Percentiles rank a stretch among this genome's conserved stretches.
phyloP scores from a whole-genome alignment of 139 green algal genomes.

The Edaphochlamys debaryana region DNA sequence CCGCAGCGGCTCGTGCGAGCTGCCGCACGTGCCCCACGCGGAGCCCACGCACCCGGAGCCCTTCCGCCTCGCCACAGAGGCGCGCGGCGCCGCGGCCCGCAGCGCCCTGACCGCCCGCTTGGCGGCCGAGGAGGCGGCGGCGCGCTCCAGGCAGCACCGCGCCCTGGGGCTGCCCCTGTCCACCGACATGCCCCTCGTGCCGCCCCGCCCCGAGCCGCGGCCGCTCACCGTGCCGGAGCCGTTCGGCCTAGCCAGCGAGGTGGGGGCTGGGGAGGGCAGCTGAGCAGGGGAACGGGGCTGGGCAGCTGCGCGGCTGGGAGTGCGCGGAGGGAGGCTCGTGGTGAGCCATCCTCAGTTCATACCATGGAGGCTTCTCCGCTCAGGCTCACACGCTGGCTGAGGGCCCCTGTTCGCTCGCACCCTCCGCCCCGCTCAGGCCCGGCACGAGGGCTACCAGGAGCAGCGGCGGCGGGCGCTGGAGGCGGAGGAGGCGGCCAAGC shows the following conservation, averaged over 20 bases:
- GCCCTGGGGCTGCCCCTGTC: conserved; percentile 50
- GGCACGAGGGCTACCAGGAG: conserved; percentile 44
- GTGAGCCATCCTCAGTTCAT: no score
- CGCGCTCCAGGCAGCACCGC: no score
- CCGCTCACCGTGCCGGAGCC: conserved; percentile 61
- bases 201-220: conserved; percentile 54
- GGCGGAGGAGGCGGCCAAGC: conserved; percentile 53
- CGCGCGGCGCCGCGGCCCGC: conserved; percentile 45
- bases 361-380: no score
- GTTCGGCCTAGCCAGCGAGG: conserved; percentile 63
- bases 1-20: no score
- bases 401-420: no score
- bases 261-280: neutral
- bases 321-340: no score
- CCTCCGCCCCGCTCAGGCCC: neutral
- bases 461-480: conserved; percentile 32
- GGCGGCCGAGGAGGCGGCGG: conserved; percentile 26
- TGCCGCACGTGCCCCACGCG: neutral
- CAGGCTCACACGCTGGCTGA: no score
- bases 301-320: neutral
- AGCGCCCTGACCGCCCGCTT: neutral
- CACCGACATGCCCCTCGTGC: conserved; percentile 51
- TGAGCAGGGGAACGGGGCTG: neutral
- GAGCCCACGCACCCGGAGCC: conserved; percentile 50
- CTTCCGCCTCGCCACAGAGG: conserved; percentile 55